Percentiles rank a stretch among this genome's conserved stretches.
Conservation (phyloP, 345 rosid species). For the Arabis hirsuta region DNA sequence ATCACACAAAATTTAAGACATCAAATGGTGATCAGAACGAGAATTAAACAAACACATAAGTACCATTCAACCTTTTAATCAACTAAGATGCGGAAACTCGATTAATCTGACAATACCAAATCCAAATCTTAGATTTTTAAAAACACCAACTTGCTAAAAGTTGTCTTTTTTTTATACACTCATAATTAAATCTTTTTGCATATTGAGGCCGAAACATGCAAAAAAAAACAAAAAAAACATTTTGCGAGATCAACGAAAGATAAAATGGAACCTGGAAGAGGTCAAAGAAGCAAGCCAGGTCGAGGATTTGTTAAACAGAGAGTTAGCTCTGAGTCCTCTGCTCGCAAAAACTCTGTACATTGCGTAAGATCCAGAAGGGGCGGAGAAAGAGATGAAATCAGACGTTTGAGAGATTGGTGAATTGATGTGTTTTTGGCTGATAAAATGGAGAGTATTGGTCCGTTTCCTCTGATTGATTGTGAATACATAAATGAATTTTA, state of each 20-base stretch:
- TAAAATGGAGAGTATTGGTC: neutral
- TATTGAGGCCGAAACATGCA: constrained; percentile 26
- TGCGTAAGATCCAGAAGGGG: constrained; percentile 38
- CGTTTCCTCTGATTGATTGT: constrained; percentile 22
- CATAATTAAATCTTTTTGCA: neutral
- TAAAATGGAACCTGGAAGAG: constrained; percentile 49
- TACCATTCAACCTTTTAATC: neutral
- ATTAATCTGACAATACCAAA: neutral
- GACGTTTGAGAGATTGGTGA: constrained; percentile 16
- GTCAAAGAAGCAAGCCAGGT: constrained; percentile 46
- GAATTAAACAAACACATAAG: neutral
- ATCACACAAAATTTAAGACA: neutral
- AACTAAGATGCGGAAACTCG: constrained; percentile 39
- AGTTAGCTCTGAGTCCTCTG: constrained; percentile 50
- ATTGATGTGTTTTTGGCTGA: constrained; percentile 8
- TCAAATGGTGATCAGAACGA: neutral
- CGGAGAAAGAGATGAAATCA: constrained; percentile 28
- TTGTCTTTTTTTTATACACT: constrained; percentile 10
- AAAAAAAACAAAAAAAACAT: neutral
- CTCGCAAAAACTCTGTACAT: constrained; percentile 55
- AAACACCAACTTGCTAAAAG: constrained; percentile 41
- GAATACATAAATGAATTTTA: constrained; percentile 12
- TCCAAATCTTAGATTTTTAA: constrained; percentile 7
- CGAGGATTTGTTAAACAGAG: constrained; percentile 44
- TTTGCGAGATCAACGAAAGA: no score